phyloP scores from a whole-genome alignment of 1,139 yeast species.

The Arxiozyma slooffiae region DNA sequence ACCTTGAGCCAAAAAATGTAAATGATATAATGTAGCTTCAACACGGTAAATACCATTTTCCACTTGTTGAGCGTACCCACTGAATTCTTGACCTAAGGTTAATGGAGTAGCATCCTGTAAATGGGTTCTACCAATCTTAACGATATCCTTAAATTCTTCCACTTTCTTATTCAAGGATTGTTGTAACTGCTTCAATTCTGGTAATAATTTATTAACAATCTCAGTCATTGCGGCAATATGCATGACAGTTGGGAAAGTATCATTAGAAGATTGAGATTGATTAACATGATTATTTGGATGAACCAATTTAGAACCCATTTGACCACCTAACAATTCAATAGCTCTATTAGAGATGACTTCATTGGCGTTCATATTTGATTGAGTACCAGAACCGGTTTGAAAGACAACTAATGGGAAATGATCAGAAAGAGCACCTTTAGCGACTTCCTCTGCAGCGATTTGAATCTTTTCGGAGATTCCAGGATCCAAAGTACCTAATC shows the following conservation, averaged over 20 bases:
- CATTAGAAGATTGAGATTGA: conserved; percentile 97
- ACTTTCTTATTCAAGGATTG: conserved; percentile 68
- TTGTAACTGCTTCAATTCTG: conserved; percentile 67
- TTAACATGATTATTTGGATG: conserved; percentile 98
- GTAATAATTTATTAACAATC: conserved; percentile 63
- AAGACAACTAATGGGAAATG: conserved; percentile 97
- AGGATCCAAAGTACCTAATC: conserved; percentile 74
- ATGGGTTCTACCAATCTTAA: conserved; percentile 97
- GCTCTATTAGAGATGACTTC: conserved; percentile 98
- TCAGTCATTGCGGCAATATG: conserved; percentile 97
- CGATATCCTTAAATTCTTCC: conserved; percentile 75
- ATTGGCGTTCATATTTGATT: conserved; percentile 96
- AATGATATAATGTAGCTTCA: conserved; percentile 62
- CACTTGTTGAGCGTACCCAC: conserved; percentile 91
- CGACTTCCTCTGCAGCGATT: conserved; percentile 90
- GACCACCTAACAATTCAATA: conserved; percentile 88
- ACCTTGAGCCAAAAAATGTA: conserved; percentile 88
- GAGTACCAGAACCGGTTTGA: conserved; percentile 99
- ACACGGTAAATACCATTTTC: conserved; percentile 84
- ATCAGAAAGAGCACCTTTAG: conserved; percentile 80
- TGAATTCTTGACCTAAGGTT: conserved; percentile 95
- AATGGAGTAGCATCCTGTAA: conserved; percentile 97
- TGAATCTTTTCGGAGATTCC: conserved; percentile 75
- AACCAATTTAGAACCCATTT: conserved; percentile 78
- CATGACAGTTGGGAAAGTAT: conserved; percentile 98